Percentiles rank a stretch among this genome's conserved stretches.
These are phyloP conservation scores for Aspergillus coremiiformis DNA, from an alignment of 495 filamentous ascomycete genomes.

Conservation along the genomic window DNA sequence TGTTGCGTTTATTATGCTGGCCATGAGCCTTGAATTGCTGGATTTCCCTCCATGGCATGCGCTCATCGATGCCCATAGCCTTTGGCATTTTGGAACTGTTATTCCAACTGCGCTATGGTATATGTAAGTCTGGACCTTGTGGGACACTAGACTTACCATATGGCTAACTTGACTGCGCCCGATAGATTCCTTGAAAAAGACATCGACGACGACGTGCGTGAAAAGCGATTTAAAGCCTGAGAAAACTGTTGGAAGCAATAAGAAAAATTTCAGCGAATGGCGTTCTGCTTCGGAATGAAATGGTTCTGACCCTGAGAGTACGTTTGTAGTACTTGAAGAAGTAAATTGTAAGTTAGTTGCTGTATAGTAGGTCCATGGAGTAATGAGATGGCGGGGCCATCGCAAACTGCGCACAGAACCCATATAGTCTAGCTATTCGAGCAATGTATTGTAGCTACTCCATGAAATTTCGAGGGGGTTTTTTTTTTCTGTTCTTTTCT, in stretches of 20 bases:
- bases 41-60: slow-evolving; percentile 86
- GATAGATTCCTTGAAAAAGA: slow-evolving; percentile 71
- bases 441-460: too few species aligned
- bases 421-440: not conserved
- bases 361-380: slow-evolving; percentile 10
- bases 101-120: slow-evolving; percentile 89
- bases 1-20: slow-evolving; percentile 83
- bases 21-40: slow-evolving; percentile 90
- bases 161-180: slow-evolving; percentile 3
- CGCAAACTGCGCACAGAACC: too few species aligned
- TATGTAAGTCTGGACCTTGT: slow-evolving; percentile 55
- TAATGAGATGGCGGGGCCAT: too few species aligned
- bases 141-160: not conserved
- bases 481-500: too few species aligned
- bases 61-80: slow-evolving; percentile 83
- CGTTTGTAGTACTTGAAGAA: too few species aligned
- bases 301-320: not conserved
- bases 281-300: not conserved
- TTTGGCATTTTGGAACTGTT: slow-evolving; percentile 95
- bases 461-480: too few species aligned
- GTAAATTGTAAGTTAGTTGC: slow-evolving; percentile 1
- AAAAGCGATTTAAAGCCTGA: slow-evolving; percentile 44
- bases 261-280: not conserved
- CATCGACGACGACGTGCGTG: slow-evolving; percentile 64
- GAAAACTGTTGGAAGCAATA: not conserved